Conservation (phyloP, 1,284 basidiomycete species). For the Ustilago lituana region DNA sequence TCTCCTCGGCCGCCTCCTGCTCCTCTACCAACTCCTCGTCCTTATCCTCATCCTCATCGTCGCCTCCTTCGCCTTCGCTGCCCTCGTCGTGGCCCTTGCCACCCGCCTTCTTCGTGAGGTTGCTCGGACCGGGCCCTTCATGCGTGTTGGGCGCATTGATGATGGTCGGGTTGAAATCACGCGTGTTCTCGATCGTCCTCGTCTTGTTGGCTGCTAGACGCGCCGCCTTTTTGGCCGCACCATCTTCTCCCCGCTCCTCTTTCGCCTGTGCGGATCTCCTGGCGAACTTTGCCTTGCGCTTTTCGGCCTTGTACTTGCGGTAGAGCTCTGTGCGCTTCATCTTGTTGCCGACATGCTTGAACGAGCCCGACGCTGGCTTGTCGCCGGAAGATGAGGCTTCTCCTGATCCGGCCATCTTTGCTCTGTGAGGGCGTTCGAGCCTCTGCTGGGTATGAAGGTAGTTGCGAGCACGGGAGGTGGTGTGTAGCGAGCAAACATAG, state of each 20-base stretch:
- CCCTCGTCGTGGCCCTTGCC: slow-evolving; percentile 2
- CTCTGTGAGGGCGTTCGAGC: too few relatives aligned
- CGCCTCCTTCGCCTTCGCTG: slow-evolving; percentile 26
- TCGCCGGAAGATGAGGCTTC: slow-evolving; percentile 15
- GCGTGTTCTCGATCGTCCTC: slow-evolving; percentile 89
- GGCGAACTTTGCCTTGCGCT: slow-evolving; percentile 82
- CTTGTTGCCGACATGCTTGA: slow-evolving; percentile 68
- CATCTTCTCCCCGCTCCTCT: slow-evolving; percentile 72
- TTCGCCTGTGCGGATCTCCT: slow-evolving; percentile 74
- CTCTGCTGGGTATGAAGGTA: too few relatives aligned
- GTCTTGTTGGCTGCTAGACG: slow-evolving; percentile 84
- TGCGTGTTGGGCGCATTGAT: slow-evolving; percentile 65
- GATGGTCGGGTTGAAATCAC: slow-evolving; percentile 86
- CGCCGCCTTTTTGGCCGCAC: slow-evolving; percentile 77
- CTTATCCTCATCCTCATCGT: slow-evolving; percentile 47
- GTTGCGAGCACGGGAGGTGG: too few relatives aligned
- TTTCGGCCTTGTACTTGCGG: slow-evolving; percentile 79
- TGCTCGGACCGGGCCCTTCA: slow-evolving; percentile 69
- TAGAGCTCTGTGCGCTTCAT: slow-evolving; percentile 65
- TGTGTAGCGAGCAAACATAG: not conserved
- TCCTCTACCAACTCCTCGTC: slow-evolving; percentile 62
- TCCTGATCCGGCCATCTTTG: slow-evolving; percentile 24
- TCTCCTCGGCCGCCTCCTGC: slow-evolving; percentile 60
- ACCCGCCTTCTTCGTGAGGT: slow-evolving; percentile 5
- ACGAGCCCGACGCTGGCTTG: slow-evolving; percentile 41